A percentile compares a stretch with the other conserved stretches of the same genome.
These are phyloP conservation scores for Pichia manshurica DNA, from an alignment of 805 yeast genomes.

Conservation along the genomic window DNA sequence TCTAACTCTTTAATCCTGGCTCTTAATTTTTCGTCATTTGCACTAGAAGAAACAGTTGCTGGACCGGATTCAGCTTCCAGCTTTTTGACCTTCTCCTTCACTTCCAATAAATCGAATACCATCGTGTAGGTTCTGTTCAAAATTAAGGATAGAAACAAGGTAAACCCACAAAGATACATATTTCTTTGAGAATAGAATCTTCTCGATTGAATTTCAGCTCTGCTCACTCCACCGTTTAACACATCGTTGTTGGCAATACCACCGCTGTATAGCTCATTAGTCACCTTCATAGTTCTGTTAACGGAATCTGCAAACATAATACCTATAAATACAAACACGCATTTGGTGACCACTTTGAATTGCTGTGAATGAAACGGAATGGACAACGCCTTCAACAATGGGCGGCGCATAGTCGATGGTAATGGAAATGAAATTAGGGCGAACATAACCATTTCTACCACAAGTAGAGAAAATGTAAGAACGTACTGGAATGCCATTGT, in stretches of 20 bases:
- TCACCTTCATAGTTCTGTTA: slow-evolving; percentile 70
- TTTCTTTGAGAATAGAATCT: slow-evolving; percentile 95
- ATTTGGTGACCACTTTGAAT: slow-evolving; percentile 71
- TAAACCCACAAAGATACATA: slow-evolving; percentile 92
- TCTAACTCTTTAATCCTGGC: slow-evolving; percentile 52
- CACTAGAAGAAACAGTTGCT: neutral
- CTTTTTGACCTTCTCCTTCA: slow-evolving; percentile 47
- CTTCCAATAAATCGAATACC: slow-evolving; percentile 64
- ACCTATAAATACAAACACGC: slow-evolving; percentile 75
- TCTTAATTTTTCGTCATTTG: slow-evolving; percentile 31
- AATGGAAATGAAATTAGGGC: slow-evolving; percentile 77
- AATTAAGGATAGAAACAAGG: slow-evolving; percentile 81
- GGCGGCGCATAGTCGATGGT: slow-evolving; percentile 69
- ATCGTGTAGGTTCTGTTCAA: slow-evolving; percentile 78
- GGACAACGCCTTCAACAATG: slow-evolving; percentile 54
- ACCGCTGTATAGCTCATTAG: slow-evolving; percentile 46
- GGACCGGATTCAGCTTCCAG: slow-evolving; percentile 8
- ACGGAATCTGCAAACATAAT: slow-evolving; percentile 84
- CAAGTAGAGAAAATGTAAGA: slow-evolving; percentile 62
- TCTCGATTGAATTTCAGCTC: slow-evolving; percentile 84
- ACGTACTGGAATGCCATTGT: slow-evolving; percentile 29
- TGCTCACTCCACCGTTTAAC: slow-evolving; percentile 38
- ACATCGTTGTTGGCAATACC: slow-evolving; percentile 13
- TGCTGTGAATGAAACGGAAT: slow-evolving; percentile 67
- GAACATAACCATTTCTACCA: slow-evolving; percentile 73